Evolutionary conservation across 768 basidiomycete genomes (phyloP).

Genomic region (Pleurotus sapidus): DNA sequence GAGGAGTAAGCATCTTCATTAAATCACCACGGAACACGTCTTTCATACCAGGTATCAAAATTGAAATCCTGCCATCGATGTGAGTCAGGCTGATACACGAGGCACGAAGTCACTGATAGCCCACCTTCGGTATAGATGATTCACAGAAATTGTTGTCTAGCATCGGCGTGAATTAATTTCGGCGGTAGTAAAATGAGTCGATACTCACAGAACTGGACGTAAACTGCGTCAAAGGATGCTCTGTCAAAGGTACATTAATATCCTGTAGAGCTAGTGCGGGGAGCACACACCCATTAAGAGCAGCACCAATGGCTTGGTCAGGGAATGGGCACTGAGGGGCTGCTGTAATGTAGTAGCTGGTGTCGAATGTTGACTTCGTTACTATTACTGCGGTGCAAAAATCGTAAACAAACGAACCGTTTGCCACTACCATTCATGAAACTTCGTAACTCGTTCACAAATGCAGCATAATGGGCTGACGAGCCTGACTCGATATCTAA

Average conservation of each 20-base stretch:
- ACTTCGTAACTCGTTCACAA: conserved; percentile 50
- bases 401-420: conserved; percentile 27
- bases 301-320: conserved; percentile 57
- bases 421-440: conserved; percentile 47
- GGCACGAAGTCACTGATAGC: conserved; percentile 11
- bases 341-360: conserved; percentile 62
- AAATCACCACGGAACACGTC: neutral
- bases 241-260: conserved; percentile 15
- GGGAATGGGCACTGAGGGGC: conserved; percentile 70
- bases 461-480: conserved; percentile 45
- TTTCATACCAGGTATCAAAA: conserved; percentile 42
- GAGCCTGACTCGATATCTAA: conserved; percentile 70
- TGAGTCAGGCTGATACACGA: conserved; percentile 11
- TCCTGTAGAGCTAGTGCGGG: neutral
- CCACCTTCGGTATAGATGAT: conserved; percentile 32
- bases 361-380: conserved; percentile 1
- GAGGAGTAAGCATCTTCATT: neutral
- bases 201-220: conserved; percentile 62
- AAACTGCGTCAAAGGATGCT: conserved; percentile 66
- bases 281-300: conserved; percentile 34
- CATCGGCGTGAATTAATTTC: conserved; percentile 1
- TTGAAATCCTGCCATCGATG: conserved; percentile 40
- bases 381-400: neutral
- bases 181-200: neutral
- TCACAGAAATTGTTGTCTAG: conserved; percentile 60